Percentiles rank a stretch among this genome's conserved stretches.
phyloP scores from a whole-genome alignment of 164 flowering plant species.

The Vitis rotundifolia region DNA sequence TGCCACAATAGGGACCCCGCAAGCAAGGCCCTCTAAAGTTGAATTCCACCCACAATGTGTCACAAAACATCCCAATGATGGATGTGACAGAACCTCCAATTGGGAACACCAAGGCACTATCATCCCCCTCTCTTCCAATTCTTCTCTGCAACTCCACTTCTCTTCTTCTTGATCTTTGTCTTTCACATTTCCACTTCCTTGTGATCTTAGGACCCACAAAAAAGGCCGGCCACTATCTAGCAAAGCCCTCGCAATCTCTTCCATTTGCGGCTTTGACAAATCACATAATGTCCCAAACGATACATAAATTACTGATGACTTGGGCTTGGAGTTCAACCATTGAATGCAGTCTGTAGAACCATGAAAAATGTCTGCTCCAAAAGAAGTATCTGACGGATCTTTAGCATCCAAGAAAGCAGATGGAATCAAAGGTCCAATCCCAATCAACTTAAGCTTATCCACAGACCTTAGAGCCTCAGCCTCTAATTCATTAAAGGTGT shows the following conservation, averaged over 20 bases:
- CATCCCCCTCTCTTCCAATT: slow-evolving; percentile 27
- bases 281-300: slow-evolving; percentile 34
- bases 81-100: slow-evolving; percentile 37
- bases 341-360: slow-evolving; percentile 6
- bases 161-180: slow-evolving; percentile 1
- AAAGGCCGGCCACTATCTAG: slow-evolving; percentile 21
- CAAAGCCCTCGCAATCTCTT: slow-evolving; percentile 28
- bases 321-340: slow-evolving; percentile 33
- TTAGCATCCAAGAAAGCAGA: slow-evolving; percentile 36
- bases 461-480: slow-evolving; percentile 35
- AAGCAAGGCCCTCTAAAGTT: slow-evolving; percentile 26
- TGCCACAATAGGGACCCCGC: slow-evolving; percentile 37
- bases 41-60: slow-evolving; percentile 60
- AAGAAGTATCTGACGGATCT: slow-evolving; percentile 26
- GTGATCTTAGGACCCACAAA: slow-evolving; percentile 32
- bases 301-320: slow-evolving; percentile 31
- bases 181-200: not conserved
- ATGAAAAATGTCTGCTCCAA: slow-evolving; percentile 36
- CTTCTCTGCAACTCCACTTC: slow-evolving; percentile 10
- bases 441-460: slow-evolving; percentile 18
- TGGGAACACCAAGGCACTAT: slow-evolving; percentile 45
- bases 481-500: slow-evolving; percentile 57
- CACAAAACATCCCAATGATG: slow-evolving; percentile 35
- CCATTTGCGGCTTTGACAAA: slow-evolving; percentile 18
- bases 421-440: slow-evolving; percentile 63